phyloP scores from a whole-genome alignment of 2,329 filamentous ascomycete species.

The Colletotrichum spaethianum region DNA sequence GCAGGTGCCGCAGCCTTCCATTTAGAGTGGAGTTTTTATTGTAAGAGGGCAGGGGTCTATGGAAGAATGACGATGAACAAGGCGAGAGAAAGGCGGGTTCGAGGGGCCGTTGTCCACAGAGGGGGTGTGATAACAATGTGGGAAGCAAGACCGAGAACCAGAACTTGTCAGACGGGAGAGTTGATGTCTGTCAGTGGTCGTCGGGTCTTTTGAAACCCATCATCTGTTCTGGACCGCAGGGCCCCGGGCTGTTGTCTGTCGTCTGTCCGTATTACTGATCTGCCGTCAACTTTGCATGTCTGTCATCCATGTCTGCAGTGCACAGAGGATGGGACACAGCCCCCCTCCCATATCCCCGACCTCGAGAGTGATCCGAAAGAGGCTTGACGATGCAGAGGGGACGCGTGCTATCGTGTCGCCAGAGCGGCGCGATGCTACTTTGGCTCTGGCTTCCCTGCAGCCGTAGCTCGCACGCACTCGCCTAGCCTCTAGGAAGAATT shows the following conservation, averaged over 20 bases:
- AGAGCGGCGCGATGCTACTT: constrained; percentile 3
- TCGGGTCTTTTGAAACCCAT: constrained; percentile 15
- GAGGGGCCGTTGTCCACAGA: background rate
- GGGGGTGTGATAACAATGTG: background rate
- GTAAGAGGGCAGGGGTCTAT: background rate
- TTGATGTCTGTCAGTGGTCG: background rate
- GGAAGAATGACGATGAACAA: background rate
- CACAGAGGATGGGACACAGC: background rate
- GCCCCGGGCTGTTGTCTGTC: background rate
- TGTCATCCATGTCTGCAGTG: background rate
- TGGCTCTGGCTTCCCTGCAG: background rate
- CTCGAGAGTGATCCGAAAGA: background rate
- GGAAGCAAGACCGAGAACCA: background rate
- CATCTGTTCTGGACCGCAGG: constrained; percentile 1
- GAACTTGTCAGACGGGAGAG: background rate
- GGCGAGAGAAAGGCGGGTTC: background rate
- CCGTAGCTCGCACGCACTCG: constrained; percentile 5
- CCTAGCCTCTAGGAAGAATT: constrained; percentile 1
- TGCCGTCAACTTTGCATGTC: background rate
- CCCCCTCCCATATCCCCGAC: background rate
- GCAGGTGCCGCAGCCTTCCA: constrained; percentile 3
- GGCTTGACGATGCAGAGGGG: background rate
- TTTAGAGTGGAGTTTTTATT: background rate
- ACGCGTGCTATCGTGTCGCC: background rate
- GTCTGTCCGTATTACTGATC: background rate